phyloP scores from a whole-genome alignment of 2,329 filamentous ascomycete species.

The Fusarium duplospermum region DNA sequence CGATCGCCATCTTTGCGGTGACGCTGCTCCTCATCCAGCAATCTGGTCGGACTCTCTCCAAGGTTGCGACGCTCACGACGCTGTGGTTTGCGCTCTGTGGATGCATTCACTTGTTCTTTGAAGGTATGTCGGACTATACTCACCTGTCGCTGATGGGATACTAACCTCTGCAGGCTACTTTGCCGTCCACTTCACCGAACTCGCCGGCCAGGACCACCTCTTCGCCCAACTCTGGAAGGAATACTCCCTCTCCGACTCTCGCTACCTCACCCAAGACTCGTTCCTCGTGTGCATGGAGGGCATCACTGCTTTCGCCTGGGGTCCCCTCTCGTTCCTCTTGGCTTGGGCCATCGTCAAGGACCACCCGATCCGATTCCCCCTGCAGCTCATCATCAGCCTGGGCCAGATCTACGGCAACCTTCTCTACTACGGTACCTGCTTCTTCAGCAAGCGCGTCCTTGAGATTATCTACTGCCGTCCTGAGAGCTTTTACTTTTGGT shows the following conservation, averaged over 20 bases:
- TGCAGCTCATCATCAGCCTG: conserved; percentile 60
- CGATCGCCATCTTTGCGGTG: conserved; percentile 65
- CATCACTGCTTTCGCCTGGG: conserved; percentile 64
- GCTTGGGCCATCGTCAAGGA: conserved; percentile 57
- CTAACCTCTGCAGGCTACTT: conserved; percentile 57
- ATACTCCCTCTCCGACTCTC: conserved; percentile 67
- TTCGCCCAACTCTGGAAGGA: conserved; percentile 70
- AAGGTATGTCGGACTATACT: conserved; percentile 45
- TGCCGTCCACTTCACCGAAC: conserved; percentile 54
- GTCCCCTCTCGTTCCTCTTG: conserved; percentile 62
- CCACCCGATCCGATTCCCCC: conserved; percentile 60
- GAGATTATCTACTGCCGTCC: conserved; percentile 61
- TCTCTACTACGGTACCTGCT: conserved; percentile 63
- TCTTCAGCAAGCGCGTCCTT: conserved; percentile 55
- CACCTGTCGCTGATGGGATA: fast-evolving
- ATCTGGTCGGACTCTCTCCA: conserved; percentile 63
- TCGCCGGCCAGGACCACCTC: conserved; percentile 55
- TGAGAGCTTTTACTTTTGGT: conserved; percentile 64
- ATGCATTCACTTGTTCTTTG: conserved; percentile 58
- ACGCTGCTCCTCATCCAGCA: conserved; percentile 66
- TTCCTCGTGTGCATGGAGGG: conserved; percentile 69
- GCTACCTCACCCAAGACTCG: conserved; percentile 64
- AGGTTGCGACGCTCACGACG: conserved; percentile 67
- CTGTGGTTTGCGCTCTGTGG: conserved; percentile 83
- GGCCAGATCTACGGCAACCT: conserved; percentile 65